A percentile compares a stretch with the other conserved stretches of the same genome.
These are phyloP conservation scores for Tothia fuscella DNA, from an alignment of 2,329 filamentous ascomycete genomes.

Conservation along the genomic window DNA sequence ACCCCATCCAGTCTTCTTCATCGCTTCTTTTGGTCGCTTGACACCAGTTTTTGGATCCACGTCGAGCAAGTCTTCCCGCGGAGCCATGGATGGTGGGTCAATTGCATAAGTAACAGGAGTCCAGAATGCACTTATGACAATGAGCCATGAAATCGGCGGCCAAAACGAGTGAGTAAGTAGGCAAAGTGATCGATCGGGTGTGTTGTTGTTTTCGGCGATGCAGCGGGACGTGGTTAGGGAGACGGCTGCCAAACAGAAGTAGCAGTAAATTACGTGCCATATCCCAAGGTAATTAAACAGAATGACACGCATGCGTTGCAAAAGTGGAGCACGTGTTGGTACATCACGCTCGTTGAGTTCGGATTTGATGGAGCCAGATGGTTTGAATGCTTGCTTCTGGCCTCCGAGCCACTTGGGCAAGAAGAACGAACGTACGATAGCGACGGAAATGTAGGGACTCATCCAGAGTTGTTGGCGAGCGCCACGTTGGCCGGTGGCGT, in stretches of 20 bases:
- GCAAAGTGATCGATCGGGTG: constrained; percentile 10
- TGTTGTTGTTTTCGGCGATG: not conserved
- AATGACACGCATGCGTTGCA: constrained; percentile 10
- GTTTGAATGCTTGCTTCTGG: constrained; percentile 11
- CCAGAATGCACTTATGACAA: constrained; percentile 12
- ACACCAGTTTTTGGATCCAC: constrained; percentile 44
- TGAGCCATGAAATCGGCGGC: constrained; percentile 13
- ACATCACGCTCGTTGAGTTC: constrained; percentile 14
- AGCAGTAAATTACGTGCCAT: constrained; percentile 12
- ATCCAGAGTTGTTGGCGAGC: constrained; percentile 13
- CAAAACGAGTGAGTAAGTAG: constrained; percentile 13
- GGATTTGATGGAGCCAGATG: constrained; percentile 12
- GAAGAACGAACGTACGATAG: constrained; percentile 14
- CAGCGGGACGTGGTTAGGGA: constrained; percentile 7
- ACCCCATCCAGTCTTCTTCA: constrained; percentile 10
- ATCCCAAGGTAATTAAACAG: constrained; percentile 11
- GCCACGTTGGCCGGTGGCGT: constrained; percentile 12
- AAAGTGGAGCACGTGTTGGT: constrained; percentile 9
- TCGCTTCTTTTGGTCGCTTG: constrained; percentile 31
- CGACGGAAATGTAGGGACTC: constrained; percentile 14
- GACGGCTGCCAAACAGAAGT: constrained; percentile 11
- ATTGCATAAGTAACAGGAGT: constrained; percentile 47
- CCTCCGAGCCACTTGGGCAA: constrained; percentile 15
- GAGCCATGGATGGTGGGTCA: constrained; percentile 45
- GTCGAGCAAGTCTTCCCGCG: constrained; percentile 44